These are phyloP conservation scores for Pachysandra terminalis DNA, from an alignment of 164 flowering plant species.

Conservation along the genomic window DNA sequence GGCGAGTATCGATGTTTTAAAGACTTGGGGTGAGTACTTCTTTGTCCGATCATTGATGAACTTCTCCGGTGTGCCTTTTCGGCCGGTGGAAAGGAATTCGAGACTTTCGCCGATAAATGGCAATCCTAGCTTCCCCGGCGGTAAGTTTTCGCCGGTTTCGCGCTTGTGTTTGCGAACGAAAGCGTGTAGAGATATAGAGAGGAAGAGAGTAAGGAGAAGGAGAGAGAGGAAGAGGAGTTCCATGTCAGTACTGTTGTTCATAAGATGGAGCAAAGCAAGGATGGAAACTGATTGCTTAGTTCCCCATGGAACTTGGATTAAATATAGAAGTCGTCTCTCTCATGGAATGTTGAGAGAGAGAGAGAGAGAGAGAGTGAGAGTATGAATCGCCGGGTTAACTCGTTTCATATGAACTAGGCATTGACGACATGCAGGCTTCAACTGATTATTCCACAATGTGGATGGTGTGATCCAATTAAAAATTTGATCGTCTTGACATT, in stretches of 20 bases:
- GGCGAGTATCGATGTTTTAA: slow-evolving; percentile 27
- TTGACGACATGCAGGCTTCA: too few relatives aligned
- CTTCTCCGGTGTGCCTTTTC: slow-evolving; percentile 27
- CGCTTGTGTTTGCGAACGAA: too few relatives aligned
- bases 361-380: too few relatives aligned
- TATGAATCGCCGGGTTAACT: too few relatives aligned
- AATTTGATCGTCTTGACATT: too few relatives aligned
- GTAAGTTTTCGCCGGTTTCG: slow-evolving; percentile 1
- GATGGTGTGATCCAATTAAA: too few relatives aligned
- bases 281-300: too few relatives aligned
- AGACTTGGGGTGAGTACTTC: slow-evolving; percentile 15
- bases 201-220: neutral
- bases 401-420: too few relatives aligned
- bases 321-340: too few relatives aligned
- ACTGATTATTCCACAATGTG: too few relatives aligned
- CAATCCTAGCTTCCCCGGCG: slow-evolving; percentile 24
- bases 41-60: slow-evolving; percentile 25
- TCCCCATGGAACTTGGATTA: too few relatives aligned
- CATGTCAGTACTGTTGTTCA: neutral
- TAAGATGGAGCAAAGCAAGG: neutral
- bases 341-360: too few relatives aligned
- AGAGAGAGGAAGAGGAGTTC: neutral
- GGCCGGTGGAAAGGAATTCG: slow-evolving; percentile 22
- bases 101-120: slow-evolving; percentile 29
- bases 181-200: neutral